Conservation (phyloP, 2,329 filamentous ascomycete species). For the Blastomyces silverae region DNA sequence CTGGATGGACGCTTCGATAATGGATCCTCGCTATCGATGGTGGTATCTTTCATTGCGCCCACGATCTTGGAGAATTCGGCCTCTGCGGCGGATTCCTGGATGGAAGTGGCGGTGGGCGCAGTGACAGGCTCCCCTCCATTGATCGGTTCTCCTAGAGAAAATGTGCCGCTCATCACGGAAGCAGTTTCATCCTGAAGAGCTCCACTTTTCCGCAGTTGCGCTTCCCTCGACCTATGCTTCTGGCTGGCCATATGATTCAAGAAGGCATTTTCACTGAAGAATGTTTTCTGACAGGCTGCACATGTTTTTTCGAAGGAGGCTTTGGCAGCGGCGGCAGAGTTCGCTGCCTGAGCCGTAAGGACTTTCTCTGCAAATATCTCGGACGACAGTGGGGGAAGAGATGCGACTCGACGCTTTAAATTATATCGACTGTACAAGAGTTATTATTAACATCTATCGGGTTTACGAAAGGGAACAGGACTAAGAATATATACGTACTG, state of each 20-base stretch:
- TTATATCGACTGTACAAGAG: slow-evolving; percentile 68
- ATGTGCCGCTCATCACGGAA: slow-evolving; percentile 74
- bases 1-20: slow-evolving; percentile 36
- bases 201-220: slow-evolving; percentile 42
- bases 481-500: slow-evolving; percentile 58
- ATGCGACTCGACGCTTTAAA: slow-evolving; percentile 63
- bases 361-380: slow-evolving; percentile 96
- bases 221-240: slow-evolving; percentile 71
- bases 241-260: slow-evolving; percentile 85
- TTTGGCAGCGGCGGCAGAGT: slow-evolving; percentile 76
- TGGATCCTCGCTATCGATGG: slow-evolving; percentile 47
- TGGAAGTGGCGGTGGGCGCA: slow-evolving; percentile 29
- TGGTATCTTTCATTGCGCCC: slow-evolving; percentile 65
- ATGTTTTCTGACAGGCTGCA: slow-evolving; percentile 77
- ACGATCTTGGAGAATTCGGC: slow-evolving; percentile 69
- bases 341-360: slow-evolving; percentile 76
- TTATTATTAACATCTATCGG: slow-evolving; percentile 20
- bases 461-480: neutral
- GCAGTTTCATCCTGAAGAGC: slow-evolving; percentile 59
- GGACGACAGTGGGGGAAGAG: slow-evolving; percentile 70
- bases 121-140: slow-evolving; percentile 24
- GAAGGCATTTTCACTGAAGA: slow-evolving; percentile 94
- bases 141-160: slow-evolving; percentile 79
- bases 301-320: slow-evolving; percentile 83
- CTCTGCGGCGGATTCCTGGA: slow-evolving; percentile 48